phyloP scores from a whole-genome alignment of 164 flowering plant species.

The Chloranthus sessilifolius region DNA sequence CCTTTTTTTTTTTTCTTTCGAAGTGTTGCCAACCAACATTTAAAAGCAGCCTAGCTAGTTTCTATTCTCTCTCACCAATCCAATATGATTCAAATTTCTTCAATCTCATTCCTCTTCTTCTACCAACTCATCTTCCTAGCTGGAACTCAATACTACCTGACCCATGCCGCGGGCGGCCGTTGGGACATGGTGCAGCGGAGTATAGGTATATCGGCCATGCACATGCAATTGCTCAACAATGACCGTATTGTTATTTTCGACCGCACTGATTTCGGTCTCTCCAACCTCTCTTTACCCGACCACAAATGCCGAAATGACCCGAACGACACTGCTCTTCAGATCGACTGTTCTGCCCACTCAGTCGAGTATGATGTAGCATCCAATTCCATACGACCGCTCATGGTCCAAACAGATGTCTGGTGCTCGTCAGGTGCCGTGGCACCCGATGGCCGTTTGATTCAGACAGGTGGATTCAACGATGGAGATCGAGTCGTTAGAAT shows the following conservation, averaged over 20 bases:
- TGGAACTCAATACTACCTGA: slow-evolving; percentile 1
- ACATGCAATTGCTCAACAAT: slow-evolving; percentile 82
- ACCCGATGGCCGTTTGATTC: slow-evolving; percentile 55
- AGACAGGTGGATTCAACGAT: slow-evolving; percentile 67
- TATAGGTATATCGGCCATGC: slow-evolving; percentile 83
- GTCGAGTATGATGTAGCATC: slow-evolving; percentile 48
- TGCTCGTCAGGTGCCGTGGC: slow-evolving; percentile 65
- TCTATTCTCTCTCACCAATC: too few relatives aligned
- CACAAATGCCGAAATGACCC: slow-evolving; percentile 49
- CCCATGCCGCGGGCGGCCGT: slow-evolving; percentile 28
- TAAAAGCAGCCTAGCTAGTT: too few relatives aligned
- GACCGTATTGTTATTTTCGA: slow-evolving; percentile 82
- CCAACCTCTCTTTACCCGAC: slow-evolving; percentile 59
- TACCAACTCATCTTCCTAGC: slow-evolving; percentile 7
- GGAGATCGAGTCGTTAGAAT: slow-evolving; percentile 44
- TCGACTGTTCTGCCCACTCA: slow-evolving; percentile 85
- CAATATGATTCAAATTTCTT: neutral
- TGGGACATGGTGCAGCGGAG: slow-evolving; percentile 53
- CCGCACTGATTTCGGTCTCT: slow-evolving; percentile 74
- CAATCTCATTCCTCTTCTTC: slow-evolving; percentile 13
- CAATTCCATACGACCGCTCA: slow-evolving; percentile 51
- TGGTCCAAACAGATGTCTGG: slow-evolving; percentile 59
- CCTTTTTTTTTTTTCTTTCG: too few relatives aligned
- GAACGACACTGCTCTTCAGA: slow-evolving; percentile 20
- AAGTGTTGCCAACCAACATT: too few relatives aligned